Percentiles rank a stretch among this genome's conserved stretches.
Conservation (phyloP, 345 rosid genomes). For the Populus nigra region DNA sequence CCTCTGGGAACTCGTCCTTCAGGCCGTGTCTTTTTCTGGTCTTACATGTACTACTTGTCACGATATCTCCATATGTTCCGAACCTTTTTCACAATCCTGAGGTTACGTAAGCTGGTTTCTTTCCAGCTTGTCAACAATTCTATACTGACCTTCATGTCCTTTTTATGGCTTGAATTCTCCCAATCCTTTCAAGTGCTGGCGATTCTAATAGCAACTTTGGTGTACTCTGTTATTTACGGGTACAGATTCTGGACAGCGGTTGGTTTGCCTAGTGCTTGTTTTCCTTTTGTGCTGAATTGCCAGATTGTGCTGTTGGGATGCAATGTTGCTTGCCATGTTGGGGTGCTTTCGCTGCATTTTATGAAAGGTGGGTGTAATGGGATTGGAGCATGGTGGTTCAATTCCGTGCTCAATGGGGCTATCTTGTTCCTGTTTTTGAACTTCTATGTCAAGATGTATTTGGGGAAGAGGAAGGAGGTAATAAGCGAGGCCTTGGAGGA, state of each 20-base stretch:
- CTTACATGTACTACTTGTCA: slow-evolving; percentile 73
- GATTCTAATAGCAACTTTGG: slow-evolving; percentile 63
- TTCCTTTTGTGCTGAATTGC: slow-evolving; percentile 66
- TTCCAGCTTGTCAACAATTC: slow-evolving; percentile 68
- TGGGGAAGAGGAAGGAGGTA: slow-evolving; percentile 7
- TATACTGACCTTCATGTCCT: slow-evolving; percentile 57
- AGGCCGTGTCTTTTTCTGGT: slow-evolving; percentile 97
- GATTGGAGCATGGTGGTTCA: slow-evolving; percentile 82
- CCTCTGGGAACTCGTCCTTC: slow-evolving; percentile 90
- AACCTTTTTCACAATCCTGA: slow-evolving; percentile 52
- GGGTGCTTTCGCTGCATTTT: slow-evolving; percentile 65
- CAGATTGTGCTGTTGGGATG: slow-evolving; percentile 59
- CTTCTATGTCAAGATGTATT: slow-evolving; percentile 49
- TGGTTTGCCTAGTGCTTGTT: slow-evolving; percentile 66
- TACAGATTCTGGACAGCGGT: slow-evolving; percentile 67
- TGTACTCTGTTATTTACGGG: slow-evolving; percentile 67
- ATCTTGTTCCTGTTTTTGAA: slow-evolving; percentile 59
- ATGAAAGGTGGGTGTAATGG: slow-evolving; percentile 91
- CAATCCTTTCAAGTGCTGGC: slow-evolving; percentile 88
- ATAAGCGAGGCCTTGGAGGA: not conserved
- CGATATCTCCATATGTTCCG: slow-evolving; percentile 80
- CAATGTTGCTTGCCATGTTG: slow-evolving; percentile 70
- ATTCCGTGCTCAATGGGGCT: slow-evolving; percentile 66
- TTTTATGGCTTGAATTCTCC: slow-evolving; percentile 84
- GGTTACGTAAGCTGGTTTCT: slow-evolving; percentile 46